These are phyloP conservation scores for Blastosporella zonata DNA, from an alignment of 1,284 basidiomycete species.

Conservation along the genomic window DNA sequence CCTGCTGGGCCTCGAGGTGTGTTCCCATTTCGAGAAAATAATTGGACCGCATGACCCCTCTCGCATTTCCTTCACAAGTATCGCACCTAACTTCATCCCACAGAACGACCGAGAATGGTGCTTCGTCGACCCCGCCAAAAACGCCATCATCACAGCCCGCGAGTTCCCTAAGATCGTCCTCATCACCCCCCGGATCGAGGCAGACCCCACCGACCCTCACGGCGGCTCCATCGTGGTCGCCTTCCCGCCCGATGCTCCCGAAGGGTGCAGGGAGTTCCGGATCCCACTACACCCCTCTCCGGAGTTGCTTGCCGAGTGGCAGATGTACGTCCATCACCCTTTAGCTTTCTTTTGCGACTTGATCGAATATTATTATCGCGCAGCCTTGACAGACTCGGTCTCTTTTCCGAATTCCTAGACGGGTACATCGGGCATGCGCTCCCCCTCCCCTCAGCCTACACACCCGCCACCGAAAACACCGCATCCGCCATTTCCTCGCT, in stretches of 20 bases:
- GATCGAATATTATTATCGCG: background rate
- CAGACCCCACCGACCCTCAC: constrained; percentile 40
- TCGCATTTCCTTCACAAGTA: background rate
- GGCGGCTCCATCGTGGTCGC: constrained; percentile 49
- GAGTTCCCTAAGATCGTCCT: constrained; percentile 66
- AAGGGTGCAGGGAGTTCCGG: constrained; percentile 51
- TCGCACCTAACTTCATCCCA: background rate
- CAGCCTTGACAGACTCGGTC: constrained; percentile 51
- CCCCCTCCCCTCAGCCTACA: constrained; percentile 31
- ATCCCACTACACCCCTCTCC: constrained; percentile 55
- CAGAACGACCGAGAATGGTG: constrained; percentile 72
- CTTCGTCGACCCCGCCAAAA: constrained; percentile 54
- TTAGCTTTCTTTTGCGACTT: background rate
- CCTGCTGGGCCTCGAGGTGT: constrained; percentile 63
- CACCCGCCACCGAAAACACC: background rate
- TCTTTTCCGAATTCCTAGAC: constrained; percentile 46
- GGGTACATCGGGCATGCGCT: constrained; percentile 55
- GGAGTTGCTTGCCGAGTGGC: constrained; percentile 50
- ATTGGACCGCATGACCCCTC: too few species aligned
- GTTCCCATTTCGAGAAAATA: constrained; percentile 18
- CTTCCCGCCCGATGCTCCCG: constrained; percentile 55
- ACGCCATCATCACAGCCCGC: constrained; percentile 62
- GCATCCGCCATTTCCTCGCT: constrained; percentile 50
- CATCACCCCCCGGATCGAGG: constrained; percentile 52
- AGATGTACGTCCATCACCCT: constrained; percentile 39